Base-by-base conservation (phyloP, 371 early-diverging fungal genomes). In the Mucor plumbeus region DNA sequence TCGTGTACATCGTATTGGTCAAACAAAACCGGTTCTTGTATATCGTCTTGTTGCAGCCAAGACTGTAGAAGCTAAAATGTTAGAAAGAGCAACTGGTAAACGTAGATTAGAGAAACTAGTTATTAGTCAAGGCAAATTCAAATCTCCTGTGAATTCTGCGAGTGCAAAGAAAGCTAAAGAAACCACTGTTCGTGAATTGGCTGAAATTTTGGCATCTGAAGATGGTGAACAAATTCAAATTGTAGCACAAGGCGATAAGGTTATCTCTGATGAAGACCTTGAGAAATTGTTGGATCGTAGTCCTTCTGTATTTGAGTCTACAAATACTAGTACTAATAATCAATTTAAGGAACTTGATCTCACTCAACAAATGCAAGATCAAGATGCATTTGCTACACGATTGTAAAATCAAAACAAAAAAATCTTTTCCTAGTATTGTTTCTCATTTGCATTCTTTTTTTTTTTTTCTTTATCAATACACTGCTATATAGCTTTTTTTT, bases 1-100 rank as follows among this genome's bases (percentile, higher is more conserved):
- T 73, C 89, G 99, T 62, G 97, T 94, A 10, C 99, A 99, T 78
- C 90, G 99, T 66, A 93, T 98, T 64, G 99, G 99, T 7, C 99
- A 99, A 72, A 93, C 89, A 14, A 91, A 89, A 50, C 94, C 94
- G 1, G 98, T 99, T 0, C 82, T 94, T 53, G 89, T 99, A 39
- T 97, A 95, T 75, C 86, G 98, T 9, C 81, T 99, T 6, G 89
- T 94, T 26, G 88, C 93, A 0, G 94, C 91, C 58, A 92, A 94
- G 55, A 94, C 94, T 8, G 87, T 96, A 34, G 99, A 97, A 72
- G 84, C 87, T 55, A 90, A 88, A 59, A 92, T 96, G 41, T 71
- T 96, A 31, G 87, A 90, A 41, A 74, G 85, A 31, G 95, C 96
- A 3, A 83, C 89, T 44, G 88, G 90, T 64, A 98, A 98, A 66